These are phyloP conservation scores for Pichia sp. DNA, from an alignment of 1,139 yeast genomes.

Conservation along the genomic window DNA sequence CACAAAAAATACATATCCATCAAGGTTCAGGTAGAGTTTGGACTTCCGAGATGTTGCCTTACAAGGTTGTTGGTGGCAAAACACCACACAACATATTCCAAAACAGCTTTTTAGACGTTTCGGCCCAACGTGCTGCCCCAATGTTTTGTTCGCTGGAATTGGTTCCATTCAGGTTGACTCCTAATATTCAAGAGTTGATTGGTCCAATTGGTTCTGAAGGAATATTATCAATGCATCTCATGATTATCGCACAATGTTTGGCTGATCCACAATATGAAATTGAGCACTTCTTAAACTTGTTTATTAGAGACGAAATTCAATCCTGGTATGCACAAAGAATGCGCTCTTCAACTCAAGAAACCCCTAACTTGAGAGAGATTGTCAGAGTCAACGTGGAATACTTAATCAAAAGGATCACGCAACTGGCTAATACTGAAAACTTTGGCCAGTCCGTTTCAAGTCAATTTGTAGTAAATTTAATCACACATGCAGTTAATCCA, in stretches of 20 bases:
- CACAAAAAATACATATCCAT: constrained; percentile 85
- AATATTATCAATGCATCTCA: constrained; percentile 75
- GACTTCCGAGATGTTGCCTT: constrained; percentile 95
- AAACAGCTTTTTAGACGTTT: constrained; percentile 54
- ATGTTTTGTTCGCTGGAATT: constrained; percentile 89
- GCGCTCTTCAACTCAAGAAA: constrained; percentile 62
- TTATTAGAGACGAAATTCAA: constrained; percentile 90
- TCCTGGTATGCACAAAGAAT: constrained; percentile 92
- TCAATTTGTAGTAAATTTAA: constrained; percentile 84
- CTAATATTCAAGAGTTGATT: constrained; percentile 87
- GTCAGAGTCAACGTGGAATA: constrained; percentile 85
- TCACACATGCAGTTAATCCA: constrained; percentile 95
- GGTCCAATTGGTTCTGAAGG: constrained; percentile 95
- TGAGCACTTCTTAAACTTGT: constrained; percentile 81
- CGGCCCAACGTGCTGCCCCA: constrained; percentile 69
- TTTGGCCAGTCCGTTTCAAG: constrained; percentile 62
- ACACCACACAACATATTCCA: constrained; percentile 43
- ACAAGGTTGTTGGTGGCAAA: constrained; percentile 58
- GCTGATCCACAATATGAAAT: constrained; percentile 88
- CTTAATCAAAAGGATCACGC: constrained; percentile 62
- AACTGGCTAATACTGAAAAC: constrained; percentile 74
- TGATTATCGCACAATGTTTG: constrained; percentile 82
- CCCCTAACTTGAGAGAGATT: constrained; percentile 74
- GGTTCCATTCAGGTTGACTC: constrained; percentile 95
- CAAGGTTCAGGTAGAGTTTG: constrained; percentile 82